A percentile compares a stretch with the other conserved stretches of the same genome.
phyloP scores from a whole-genome alignment of 176 grass and related monocot genomes.

The Triticum turgidum region DNA sequence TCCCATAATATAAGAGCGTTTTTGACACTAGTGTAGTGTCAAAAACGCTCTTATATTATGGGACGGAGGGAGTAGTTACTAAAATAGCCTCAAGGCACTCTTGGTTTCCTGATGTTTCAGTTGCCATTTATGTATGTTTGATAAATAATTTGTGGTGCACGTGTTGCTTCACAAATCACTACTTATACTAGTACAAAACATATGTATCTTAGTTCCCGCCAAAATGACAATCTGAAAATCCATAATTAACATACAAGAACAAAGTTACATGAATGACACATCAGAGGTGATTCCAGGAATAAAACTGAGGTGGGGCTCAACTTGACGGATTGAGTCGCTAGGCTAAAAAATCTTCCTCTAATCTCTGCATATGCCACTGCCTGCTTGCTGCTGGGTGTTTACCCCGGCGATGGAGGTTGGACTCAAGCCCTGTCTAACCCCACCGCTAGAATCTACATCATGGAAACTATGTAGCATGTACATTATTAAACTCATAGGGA shows the following conservation, averaged over 20 bases:
- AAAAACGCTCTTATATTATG: too few species aligned
- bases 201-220: background rate
- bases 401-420: background rate
- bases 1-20: too few species aligned
- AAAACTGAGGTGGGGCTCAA: background rate
- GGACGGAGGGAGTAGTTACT: background rate
- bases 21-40: too few species aligned
- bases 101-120: background rate
- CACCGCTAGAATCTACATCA: background rate
- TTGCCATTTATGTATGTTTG: slow-evolving; percentile 16
- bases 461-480: background rate
- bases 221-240: slow-evolving; percentile 10
- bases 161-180: slow-evolving; percentile 10
- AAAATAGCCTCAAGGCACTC: slow-evolving; percentile 16
- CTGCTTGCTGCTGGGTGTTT: too few species aligned
- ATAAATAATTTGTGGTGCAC: slow-evolving; percentile 7
- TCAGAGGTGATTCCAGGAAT: background rate
- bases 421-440: background rate
- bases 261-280: background rate
- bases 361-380: background rate
- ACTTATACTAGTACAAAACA: background rate
- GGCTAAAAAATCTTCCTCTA: background rate
- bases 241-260: background rate
- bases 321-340: background rate
- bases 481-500: slow-evolving; percentile 6